phyloP scores from a whole-genome alignment of 495 filamentous ascomycete genomes.

The Halenospora varia region DNA sequence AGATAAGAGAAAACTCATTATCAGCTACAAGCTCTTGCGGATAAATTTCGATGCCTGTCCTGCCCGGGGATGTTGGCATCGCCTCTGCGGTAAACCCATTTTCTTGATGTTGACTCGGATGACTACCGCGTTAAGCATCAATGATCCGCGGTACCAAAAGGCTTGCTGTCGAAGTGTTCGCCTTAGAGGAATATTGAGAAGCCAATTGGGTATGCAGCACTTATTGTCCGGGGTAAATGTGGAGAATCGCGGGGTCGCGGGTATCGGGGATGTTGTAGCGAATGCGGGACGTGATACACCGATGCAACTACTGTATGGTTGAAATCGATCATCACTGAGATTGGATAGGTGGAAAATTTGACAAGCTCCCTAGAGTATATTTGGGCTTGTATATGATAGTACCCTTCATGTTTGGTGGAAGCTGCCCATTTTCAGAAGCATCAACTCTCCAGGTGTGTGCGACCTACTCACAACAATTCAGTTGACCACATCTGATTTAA shows the following conservation, averaged over 20 bases:
- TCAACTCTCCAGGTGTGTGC: too few species aligned
- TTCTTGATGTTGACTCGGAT: background rate
- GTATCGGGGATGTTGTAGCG: background rate
- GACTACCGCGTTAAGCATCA: too few species aligned
- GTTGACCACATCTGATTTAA: too few species aligned
- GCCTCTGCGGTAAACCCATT: background rate
- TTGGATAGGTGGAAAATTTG: slow-evolving; percentile 6
- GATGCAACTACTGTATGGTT: background rate
- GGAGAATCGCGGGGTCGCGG: background rate
- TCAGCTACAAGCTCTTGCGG: background rate
- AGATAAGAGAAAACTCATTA: background rate
- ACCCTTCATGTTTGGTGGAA: too few species aligned
- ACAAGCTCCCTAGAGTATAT: background rate
- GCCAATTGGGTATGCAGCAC: too few species aligned
- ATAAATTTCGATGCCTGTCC: background rate
- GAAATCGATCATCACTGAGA: background rate
- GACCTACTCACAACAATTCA: too few species aligned
- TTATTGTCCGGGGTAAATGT: background rate
- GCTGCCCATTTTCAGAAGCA: too few species aligned
- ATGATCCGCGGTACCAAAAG: too few species aligned
- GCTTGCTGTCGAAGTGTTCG: too few species aligned
- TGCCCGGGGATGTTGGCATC: background rate
- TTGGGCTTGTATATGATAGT: background rate
- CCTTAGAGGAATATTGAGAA: too few species aligned
- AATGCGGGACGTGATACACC: slow-evolving; percentile 5